Percentiles rank a stretch among this genome's conserved stretches.
Conservation (phyloP, 2,329 filamentous ascomycete genomes). For the Botrytis cinerea region DNA sequence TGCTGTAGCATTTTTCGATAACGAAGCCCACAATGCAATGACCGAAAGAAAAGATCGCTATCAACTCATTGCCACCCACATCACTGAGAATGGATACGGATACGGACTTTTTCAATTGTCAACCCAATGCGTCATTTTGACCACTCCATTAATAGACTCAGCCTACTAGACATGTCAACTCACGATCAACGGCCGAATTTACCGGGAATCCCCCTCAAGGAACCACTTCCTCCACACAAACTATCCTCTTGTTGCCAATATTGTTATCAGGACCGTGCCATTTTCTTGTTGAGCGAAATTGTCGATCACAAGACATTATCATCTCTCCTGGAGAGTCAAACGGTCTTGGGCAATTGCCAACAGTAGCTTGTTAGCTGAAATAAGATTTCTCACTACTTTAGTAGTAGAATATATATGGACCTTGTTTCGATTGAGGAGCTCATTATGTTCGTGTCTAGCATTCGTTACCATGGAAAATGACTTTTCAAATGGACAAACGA, state of each 20-base stretch:
- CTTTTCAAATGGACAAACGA: neutral
- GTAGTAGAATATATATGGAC: constrained; percentile 17
- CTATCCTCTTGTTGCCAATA: constrained; percentile 2
- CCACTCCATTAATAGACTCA: constrained; percentile 3
- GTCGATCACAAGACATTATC: constrained; percentile 20
- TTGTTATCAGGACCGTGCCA: constrained; percentile 19
- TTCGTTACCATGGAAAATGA: constrained; percentile 1
- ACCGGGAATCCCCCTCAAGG: constrained; percentile 2
- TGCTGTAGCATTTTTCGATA: neutral
- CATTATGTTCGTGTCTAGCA: neutral
- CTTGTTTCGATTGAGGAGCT: neutral
- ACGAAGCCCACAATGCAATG: constrained; percentile 13
- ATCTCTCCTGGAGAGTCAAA: constrained; percentile 10
- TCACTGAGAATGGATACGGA: constrained; percentile 17
- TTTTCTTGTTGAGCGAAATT: neutral
- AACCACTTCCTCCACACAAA: neutral
- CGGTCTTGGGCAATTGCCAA: neutral
- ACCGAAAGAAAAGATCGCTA: neutral
- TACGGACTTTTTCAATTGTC: neutral
- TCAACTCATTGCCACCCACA: neutral
- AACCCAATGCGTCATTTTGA: constrained; percentile 12
- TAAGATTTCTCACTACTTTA: constrained; percentile 6
- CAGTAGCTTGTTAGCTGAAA: constrained; percentile 7
- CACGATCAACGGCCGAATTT: constrained; percentile 6
- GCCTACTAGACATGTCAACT: neutral